Evolutionary conservation across 1,284 basidiomycete genomes (phyloP), one percentile per base, ranked within the genome.

Genomic region (Moesziomyces globuligerus): DNA sequence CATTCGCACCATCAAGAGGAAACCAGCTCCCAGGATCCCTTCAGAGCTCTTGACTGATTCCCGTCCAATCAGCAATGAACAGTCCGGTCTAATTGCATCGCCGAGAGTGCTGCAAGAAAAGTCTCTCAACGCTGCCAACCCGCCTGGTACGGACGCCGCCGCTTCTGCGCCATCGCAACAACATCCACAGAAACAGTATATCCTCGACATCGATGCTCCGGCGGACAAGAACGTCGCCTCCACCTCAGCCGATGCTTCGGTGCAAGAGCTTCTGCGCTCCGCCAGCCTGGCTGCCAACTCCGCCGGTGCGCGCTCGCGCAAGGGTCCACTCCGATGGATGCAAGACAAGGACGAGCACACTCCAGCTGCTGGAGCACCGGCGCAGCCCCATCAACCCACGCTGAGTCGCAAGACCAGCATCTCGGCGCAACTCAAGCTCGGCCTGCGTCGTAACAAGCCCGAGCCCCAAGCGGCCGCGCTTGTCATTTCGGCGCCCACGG

Each of bases 301-400:
- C 10, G 46, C 41, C 7, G 17, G 43, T 6, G 38, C 43, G 11
- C 50, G 55, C n/a, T 13, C 41, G 5, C 37, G 51, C 24, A 59
- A 51, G 23, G 55, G 54, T 1, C 55, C 61, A 2, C 23, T 56
- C 13, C 42, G 49, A 24, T 60, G 64, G 64, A 55, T 53, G 45
- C 45, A 46, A 7, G 64, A 60, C 7, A 60, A 49, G 28, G 64
- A 67, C 40, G 57, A 67, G 57, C 57, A 60, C n/a, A n/a, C 45
- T 18, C 5, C 48, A 0, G 0, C 28, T 10, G 39, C 53, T 7
- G 20, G 49, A n/a, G 20, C 56, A 1, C 17, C 44, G 15, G 20
- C 26, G 18, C 40, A 48, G 1, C 37, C 52, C 7, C 44, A 45
- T 5, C 48, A 57, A n/a, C 48, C 60, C 18, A 29, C 40, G 1